Evolutionary conservation across 768 basidiomycete species (phyloP).

Genomic region (Lepiota venenata): DNA sequence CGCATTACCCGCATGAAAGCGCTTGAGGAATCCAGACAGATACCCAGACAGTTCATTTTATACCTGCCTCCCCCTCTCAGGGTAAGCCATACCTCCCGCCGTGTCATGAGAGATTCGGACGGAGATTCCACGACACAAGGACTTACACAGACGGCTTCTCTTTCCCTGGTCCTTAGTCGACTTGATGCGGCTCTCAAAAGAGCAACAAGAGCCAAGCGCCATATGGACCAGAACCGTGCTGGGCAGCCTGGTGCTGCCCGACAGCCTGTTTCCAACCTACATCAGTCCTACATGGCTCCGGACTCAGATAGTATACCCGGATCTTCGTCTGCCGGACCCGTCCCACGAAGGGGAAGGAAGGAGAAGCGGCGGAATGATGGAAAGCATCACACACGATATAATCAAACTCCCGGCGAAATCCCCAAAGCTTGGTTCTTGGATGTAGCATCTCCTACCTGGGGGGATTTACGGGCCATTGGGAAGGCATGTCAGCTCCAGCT

Average conservation of each 20-base stretch:
- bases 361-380: conserved; percentile 40
- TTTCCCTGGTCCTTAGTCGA: conserved; percentile 44
- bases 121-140: conserved; percentile 11
- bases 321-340: conserved; percentile 7
- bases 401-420: conserved; percentile 11
- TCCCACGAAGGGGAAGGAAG: conserved; percentile 31
- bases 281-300: neutral
- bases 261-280: conserved; percentile 2
- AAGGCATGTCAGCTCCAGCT: conserved; percentile 49
- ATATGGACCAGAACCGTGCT: neutral
- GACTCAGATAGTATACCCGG: neutral
- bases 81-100: neutral
- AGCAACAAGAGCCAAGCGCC: conserved; percentile 19
- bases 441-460: conserved; percentile 82
- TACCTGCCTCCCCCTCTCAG: conserved; percentile 48
- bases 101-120: neutral
- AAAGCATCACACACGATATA: neutral
- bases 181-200: conserved; percentile 47
- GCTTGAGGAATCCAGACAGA: conserved; percentile 53
- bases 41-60: conserved; percentile 62
- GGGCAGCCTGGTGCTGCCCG: conserved; percentile 20
- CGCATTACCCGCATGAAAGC: conserved; percentile 58
- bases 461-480: conserved; percentile 82
- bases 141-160: conserved; percentile 41
- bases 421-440: conserved; percentile 88